Conservation (phyloP, 495 filamentous ascomycete species). For the Penicillium crystallinum region DNA sequence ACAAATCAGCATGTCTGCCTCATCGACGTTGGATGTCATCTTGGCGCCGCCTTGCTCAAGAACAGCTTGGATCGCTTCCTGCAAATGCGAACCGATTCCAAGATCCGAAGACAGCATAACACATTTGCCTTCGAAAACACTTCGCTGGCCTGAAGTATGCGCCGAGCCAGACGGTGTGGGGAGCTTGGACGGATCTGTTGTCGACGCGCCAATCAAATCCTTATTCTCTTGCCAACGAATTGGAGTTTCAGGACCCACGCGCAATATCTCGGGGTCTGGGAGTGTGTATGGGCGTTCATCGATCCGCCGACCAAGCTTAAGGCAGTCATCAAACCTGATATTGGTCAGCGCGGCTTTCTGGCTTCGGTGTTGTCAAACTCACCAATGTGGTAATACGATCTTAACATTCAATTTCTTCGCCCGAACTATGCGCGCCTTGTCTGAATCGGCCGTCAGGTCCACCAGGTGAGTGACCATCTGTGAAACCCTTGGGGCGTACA, state of each 20-base stretch:
- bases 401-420: constrained; percentile 64
- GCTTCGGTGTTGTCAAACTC: constrained; percentile 13
- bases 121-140: constrained; percentile 52
- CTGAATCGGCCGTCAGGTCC: constrained; percentile 67
- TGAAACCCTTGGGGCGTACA: constrained; percentile 63
- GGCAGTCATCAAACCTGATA: constrained; percentile 90
- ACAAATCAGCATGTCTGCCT: constrained; percentile 78
- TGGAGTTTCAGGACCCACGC: constrained; percentile 46
- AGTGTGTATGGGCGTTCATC: constrained; percentile 82
- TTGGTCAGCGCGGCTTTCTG: background rate
- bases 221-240: constrained; percentile 51
- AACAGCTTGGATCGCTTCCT: constrained; percentile 61
- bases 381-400: constrained; percentile 96
- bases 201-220: constrained; percentile 68
- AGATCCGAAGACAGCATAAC: constrained; percentile 64
- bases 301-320: constrained; percentile 83
- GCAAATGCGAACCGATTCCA: constrained; percentile 57
- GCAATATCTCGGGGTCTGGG: constrained; percentile 77
- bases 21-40: constrained; percentile 59
- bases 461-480: constrained; percentile 83
- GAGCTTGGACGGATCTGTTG: constrained; percentile 54
- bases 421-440: constrained; percentile 61
- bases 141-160: constrained; percentile 29
- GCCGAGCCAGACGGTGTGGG: constrained; percentile 39
- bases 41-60: constrained; percentile 64